Evolutionary conservation across 208 protist genomes (phyloP), one percentile per base, ranked within the genome.

Genomic region (Herpetomonas samuelpessoai): DNA sequence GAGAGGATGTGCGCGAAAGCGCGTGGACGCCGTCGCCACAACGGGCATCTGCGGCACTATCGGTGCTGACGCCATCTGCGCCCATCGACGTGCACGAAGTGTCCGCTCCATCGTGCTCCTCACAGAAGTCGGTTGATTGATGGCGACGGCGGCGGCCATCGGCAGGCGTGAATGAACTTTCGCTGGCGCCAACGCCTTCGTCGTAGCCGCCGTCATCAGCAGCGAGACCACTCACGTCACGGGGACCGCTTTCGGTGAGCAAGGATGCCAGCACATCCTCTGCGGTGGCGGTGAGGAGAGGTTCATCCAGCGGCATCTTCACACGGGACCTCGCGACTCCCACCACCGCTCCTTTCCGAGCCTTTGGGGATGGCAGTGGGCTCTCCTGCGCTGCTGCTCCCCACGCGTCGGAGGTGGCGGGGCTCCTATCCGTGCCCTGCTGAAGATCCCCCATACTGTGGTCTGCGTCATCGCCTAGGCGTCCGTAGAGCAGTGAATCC

Each of bases 401-500:
- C 6, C 14, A 6, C 35, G 35, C 14, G 35, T 41, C 35, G 9
- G 9, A 6, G 35, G 9, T 41, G 35, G 35, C 35, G n/a, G n/a
- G n/a, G n/a, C n/a, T n/a, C n/a, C n/a, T n/a, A n/a, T n/a, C n/a
- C n/a, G n/a, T n/a, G 14, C 35, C 9, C 9, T 14, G 35, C 35
- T 18, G 9, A 4, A 19, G 22, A 48, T 22, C 10, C 16, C 44
- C 19, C 16, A 22, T 19, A 48, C 18, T 19, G 44, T 19, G 16
- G 10, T 48, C 44, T 19, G 18, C 10, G 4, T 48, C 44, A 19
- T 10, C 44, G 10, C 2, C 7, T n/a, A 2, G 3, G 19, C 1
- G 49, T 38, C 41, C 55, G 44, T 22, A 41, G 9, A 41, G 55
- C 22, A 69, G 64, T 30, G 56, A 46, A 48, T 59, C 47, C 1